Evolutionary conservation across 441 rosid genomes (phyloP), one percentile per base, ranked within the genome.

Genomic region (Populus trichocarpa): DNA sequence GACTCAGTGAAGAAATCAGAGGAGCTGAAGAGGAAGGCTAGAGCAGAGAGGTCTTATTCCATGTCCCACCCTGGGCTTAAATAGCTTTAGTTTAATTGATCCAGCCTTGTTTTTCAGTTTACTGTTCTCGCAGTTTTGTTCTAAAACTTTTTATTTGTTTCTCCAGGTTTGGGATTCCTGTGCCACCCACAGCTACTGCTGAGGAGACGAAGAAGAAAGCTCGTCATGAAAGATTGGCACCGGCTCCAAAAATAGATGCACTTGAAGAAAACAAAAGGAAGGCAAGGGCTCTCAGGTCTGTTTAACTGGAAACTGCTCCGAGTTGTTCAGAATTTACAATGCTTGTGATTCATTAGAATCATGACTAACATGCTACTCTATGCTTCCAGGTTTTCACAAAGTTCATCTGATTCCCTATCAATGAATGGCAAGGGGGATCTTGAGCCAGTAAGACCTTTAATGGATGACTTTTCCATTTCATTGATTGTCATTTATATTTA

Each of bases 141-240:
- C n/a, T 72, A 5, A 69, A 63, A 30, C 74, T 3, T 11, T 69
- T 76, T 22, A 28, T 57, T 59, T 9, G 72, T 28, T 59, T 73
- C 79, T 61, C 69, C 77, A 96, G 98, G 83, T 96, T 96, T 86
- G 98, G 98, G 81, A 84, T 89, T 69, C 75, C 94, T 68, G 86
- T 81, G 35, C 84, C 89, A 74, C 28, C 90, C 13, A 63, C 79
- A 18, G 74, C 82, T 72, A 32, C 81, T 65, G 93, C 89, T 80
- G 92, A 85, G 83, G 98, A 90, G 14, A 87, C 83, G 5, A 96
- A 94, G 90, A 96, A 87, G 91, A 96, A 94, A 86, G 95, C 97
- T 73, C 88, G 98, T 73, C 91, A 87, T 53, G 93, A 90, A 12
- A 92, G 97, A 76, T 92, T 96, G 80, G 86, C 92, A 38, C 79